Percentiles rank a stretch among this genome's conserved stretches.
These are phyloP conservation scores for Kondoa malvinella DNA, from an alignment of 768 basidiomycete genomes.

Conservation along the genomic window DNA sequence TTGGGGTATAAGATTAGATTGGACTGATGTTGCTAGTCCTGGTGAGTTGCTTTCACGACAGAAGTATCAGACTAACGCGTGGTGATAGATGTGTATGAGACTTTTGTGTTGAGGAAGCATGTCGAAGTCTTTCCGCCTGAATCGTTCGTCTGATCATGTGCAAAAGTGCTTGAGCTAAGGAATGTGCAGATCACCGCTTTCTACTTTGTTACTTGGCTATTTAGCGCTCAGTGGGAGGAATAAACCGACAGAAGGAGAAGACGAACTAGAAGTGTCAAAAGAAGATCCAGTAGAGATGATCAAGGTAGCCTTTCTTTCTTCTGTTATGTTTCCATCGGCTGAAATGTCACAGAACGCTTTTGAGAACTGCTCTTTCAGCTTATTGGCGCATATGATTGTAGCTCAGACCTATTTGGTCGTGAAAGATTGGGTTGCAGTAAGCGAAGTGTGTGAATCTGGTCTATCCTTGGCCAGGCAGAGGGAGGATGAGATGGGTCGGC, in stretches of 20 bases:
- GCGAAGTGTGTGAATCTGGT: slow-evolving; percentile 55
- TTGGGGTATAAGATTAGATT: slow-evolving; percentile 64
- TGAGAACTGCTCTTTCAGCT: slow-evolving; percentile 39
- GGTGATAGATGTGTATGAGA: slow-evolving; percentile 13
- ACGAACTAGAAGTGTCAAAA: slow-evolving; percentile 29
- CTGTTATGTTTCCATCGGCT: slow-evolving; percentile 3
- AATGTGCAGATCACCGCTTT: slow-evolving; percentile 9
- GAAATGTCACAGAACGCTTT: slow-evolving; percentile 41
- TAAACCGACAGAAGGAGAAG: slow-evolving; percentile 23
- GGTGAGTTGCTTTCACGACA: slow-evolving; percentile 10
- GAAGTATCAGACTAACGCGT: neutral
- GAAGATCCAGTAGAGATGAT: slow-evolving; percentile 48
- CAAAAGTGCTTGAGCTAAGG: neutral
- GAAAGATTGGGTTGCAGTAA: slow-evolving; percentile 54
- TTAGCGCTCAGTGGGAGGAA: slow-evolving; percentile 19
- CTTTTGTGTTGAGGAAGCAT: slow-evolving; percentile 8
- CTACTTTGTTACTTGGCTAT: neutral
- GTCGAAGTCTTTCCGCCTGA: slow-evolving; percentile 10
- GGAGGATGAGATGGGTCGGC: slow-evolving; percentile 45
- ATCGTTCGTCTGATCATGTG: neutral
- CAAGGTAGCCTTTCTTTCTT: slow-evolving; percentile 38
- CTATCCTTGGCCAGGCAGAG: slow-evolving; percentile 42
- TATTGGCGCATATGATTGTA: slow-evolving; percentile 51
- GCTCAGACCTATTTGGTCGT: slow-evolving; percentile 50
- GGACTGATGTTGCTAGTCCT: slow-evolving; percentile 39